Conservation (phyloP, 371 early-diverging fungal genomes). For the Sanchytrium tribonematis region DNA sequence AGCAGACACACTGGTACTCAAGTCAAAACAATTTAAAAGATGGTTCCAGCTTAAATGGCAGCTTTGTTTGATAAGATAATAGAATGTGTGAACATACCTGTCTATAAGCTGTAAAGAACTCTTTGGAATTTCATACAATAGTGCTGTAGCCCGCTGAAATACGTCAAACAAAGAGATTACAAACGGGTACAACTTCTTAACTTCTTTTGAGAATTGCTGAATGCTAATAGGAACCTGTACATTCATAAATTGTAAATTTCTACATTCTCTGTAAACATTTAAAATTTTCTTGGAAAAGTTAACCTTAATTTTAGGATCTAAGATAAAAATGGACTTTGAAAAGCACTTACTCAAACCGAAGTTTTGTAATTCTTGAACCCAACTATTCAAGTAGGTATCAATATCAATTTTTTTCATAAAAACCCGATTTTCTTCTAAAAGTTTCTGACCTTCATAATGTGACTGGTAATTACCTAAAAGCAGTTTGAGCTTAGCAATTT, state of each 20-base stretch:
- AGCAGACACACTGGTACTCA: too few species aligned
- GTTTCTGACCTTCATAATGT: slow-evolving; percentile 77
- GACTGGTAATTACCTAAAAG: slow-evolving; percentile 75
- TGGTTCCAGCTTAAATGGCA: not conserved
- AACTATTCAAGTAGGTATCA: not conserved
- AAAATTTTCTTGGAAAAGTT: slow-evolving; percentile 83
- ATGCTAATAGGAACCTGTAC: slow-evolving; percentile 79
- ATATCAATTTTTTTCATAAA: slow-evolving; percentile 15
- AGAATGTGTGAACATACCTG: not conserved
- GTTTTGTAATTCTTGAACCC: not conserved
- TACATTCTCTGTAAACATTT: slow-evolving; percentile 84
- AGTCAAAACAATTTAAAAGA: not conserved
- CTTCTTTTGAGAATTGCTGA: slow-evolving; percentile 71
- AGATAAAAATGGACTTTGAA: not conserved
- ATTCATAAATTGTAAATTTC: slow-evolving; percentile 67
- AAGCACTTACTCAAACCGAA: not conserved
- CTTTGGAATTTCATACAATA: not conserved
- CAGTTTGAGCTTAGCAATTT: slow-evolving; percentile 89
- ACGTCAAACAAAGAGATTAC: slow-evolving; percentile 86
- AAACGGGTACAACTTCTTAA: slow-evolving; percentile 83
- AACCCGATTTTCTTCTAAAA: slow-evolving; percentile 77
- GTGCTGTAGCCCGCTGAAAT: slow-evolving; percentile 12
- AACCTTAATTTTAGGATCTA: slow-evolving; percentile 25
- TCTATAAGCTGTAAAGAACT: not conserved
- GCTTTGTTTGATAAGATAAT: not conserved